Percentiles rank a stretch among this genome's conserved stretches.
These are phyloP conservation scores for Raddia guianensis DNA, from an alignment of 176 grass and related monocot genomes.

Conservation along the genomic window DNA sequence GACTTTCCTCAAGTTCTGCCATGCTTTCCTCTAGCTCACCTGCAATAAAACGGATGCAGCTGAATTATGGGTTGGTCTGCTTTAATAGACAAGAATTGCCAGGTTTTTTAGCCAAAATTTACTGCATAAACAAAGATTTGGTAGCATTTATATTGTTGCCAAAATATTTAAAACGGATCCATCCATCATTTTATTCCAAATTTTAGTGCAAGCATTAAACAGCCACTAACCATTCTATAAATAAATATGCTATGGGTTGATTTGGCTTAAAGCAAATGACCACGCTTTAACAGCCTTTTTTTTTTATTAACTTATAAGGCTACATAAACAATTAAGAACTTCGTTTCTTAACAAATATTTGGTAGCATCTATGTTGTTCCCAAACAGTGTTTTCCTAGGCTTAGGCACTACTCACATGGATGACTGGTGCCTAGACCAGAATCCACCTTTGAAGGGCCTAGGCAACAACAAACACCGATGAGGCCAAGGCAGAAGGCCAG, in stretches of 20 bases:
- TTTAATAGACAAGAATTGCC: slow-evolving; percentile 14
- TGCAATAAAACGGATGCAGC: slow-evolving; percentile 42
- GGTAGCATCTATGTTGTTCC: not conserved
- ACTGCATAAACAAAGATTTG: not conserved
- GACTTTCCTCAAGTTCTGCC: slow-evolving; percentile 92
- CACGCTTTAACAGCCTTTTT: not conserved
- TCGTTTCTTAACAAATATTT: not conserved
- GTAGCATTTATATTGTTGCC: not conserved
- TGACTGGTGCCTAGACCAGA: too few species aligned
- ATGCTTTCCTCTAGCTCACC: slow-evolving; percentile 91
- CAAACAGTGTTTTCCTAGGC: too few species aligned
- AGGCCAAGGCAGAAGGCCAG: too few species aligned
- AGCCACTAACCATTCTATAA: not conserved
- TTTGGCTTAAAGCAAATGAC: not conserved
- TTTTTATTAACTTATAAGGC: not conserved
- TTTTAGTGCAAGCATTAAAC: slow-evolving; percentile 23
- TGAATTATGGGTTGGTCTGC: slow-evolving; percentile 24
- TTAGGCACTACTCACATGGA: too few species aligned
- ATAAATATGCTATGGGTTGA: not conserved
- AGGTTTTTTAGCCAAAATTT: slow-evolving; percentile 16
- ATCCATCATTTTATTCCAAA: not conserved
- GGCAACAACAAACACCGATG: too few species aligned
- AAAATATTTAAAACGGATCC: not conserved
- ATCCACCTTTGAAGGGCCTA: too few species aligned
- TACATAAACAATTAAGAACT: not conserved